These are phyloP conservation scores for Geranium brycei DNA, from an alignment of 345 rosid genomes.

Conservation along the genomic window DNA sequence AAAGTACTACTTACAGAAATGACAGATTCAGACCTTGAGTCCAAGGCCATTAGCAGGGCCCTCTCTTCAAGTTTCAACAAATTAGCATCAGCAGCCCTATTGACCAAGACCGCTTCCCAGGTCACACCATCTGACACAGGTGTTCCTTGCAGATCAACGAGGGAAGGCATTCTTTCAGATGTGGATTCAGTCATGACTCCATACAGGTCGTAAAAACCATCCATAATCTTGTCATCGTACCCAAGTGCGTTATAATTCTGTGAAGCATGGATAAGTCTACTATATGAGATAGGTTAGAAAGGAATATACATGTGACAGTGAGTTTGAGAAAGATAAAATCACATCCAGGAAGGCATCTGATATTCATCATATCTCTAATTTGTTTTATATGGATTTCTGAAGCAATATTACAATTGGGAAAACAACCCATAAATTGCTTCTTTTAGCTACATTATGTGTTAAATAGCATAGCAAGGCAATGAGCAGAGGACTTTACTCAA, in stretches of 20 bases:
- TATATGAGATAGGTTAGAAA: conserved; percentile 46
- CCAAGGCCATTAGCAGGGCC: conserved; percentile 52
- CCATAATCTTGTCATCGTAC: conserved; percentile 91
- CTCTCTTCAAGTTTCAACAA: conserved; percentile 61
- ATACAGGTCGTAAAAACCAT: conserved; percentile 83
- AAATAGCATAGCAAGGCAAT: too few species aligned
- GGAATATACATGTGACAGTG: conserved; percentile 5
- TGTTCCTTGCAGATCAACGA: conserved; percentile 77
- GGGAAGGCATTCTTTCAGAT: conserved; percentile 66
- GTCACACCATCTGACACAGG: conserved; percentile 40
- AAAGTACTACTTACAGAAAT: conserved; percentile 30
- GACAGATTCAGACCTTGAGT: conserved; percentile 42
- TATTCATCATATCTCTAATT: too few species aligned
- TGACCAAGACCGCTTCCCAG: conserved; percentile 87
- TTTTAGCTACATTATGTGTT: too few species aligned
- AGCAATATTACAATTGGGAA: too few species aligned
- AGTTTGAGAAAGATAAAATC: too few species aligned
- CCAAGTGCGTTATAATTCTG: conserved; percentile 91
- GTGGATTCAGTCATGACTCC: conserved; percentile 46
- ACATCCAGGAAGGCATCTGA: too few species aligned
- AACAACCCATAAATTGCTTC: too few species aligned
- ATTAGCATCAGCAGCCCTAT: conserved; percentile 63
- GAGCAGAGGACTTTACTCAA: too few species aligned
- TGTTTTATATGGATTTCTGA: too few species aligned
- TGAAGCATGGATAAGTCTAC: conserved; percentile 41